These are phyloP conservation scores for Podosphaera aphanis DNA, from an alignment of 2,329 filamentous ascomycete genomes.

Conservation along the genomic window DNA sequence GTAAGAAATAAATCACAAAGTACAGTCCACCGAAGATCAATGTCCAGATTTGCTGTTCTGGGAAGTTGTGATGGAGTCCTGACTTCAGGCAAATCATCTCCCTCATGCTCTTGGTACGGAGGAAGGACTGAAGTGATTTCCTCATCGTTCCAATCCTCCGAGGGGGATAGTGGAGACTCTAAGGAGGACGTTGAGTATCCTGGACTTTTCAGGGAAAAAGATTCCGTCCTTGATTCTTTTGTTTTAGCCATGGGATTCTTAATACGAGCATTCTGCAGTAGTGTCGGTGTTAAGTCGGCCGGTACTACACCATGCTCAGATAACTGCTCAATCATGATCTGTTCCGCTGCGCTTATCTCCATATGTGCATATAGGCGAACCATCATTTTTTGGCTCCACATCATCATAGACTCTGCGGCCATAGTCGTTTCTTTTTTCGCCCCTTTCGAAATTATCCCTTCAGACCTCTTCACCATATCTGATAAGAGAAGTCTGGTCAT, in stretches of 20 bases:
- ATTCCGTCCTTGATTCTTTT: slow-evolving; percentile 10
- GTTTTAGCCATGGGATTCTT: slow-evolving; percentile 66
- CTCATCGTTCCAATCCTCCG: slow-evolving; percentile 19
- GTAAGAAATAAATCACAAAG: slow-evolving; percentile 88
- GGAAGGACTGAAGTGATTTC: slow-evolving; percentile 27
- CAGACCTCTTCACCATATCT: slow-evolving; percentile 47
- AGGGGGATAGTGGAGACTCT: slow-evolving; percentile 14
- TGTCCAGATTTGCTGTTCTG: slow-evolving; percentile 64
- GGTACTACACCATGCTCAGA: slow-evolving; percentile 78
- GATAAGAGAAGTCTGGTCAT: slow-evolving; percentile 62
- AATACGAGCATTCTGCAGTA: slow-evolving; percentile 82
- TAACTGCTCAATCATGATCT: slow-evolving; percentile 97
- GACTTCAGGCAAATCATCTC: slow-evolving; percentile 54
- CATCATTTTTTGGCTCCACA: slow-evolving; percentile 99
- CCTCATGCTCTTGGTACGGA: slow-evolving; percentile 37
- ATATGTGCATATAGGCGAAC: slow-evolving; percentile 82
- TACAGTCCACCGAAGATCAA: slow-evolving; percentile 90
- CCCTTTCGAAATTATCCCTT: slow-evolving; percentile 36
- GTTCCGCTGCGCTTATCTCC: slow-evolving; percentile 78
- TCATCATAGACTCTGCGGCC: slow-evolving; percentile 57
- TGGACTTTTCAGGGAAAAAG: slow-evolving; percentile 6
- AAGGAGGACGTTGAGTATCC: slow-evolving; percentile 13
- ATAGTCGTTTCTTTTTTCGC: slow-evolving; percentile 52
- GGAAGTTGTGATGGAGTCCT: slow-evolving; percentile 65
- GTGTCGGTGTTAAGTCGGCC: slow-evolving; percentile 55